Conservation (phyloP, 2,329 filamentous ascomycete species). For the Phyllosticta ampelicida region DNA sequence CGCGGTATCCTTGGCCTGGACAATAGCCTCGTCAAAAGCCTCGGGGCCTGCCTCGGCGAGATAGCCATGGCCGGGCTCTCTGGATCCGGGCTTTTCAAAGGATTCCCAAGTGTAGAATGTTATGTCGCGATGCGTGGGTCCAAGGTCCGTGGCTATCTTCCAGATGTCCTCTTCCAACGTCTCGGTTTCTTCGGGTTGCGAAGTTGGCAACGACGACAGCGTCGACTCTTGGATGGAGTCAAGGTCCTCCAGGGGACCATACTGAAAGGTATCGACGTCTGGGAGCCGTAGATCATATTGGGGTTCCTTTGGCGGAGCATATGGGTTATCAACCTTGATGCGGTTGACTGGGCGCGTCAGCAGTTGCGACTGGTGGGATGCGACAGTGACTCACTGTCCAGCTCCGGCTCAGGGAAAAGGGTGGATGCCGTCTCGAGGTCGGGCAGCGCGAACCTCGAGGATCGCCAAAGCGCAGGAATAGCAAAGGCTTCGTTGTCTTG, state of each 20-base stretch:
- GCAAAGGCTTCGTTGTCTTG: constrained; percentile 48
- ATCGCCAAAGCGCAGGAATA: constrained; percentile 50
- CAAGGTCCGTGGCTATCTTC: constrained; percentile 25
- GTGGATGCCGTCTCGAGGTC: constrained; percentile 14
- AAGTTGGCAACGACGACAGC: constrained; percentile 17
- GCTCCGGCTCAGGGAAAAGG: constrained; percentile 24
- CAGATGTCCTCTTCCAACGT: constrained; percentile 29
- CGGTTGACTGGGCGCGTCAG: constrained; percentile 23
- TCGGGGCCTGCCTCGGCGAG: constrained; percentile 57
- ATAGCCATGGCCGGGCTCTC: constrained; percentile 40
- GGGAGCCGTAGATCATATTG: constrained; percentile 27
- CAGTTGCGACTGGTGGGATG: constrained; percentile 3
- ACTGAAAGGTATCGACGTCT: constrained; percentile 30
- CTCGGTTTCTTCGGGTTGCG: constrained; percentile 14
- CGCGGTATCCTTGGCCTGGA: constrained; percentile 14
- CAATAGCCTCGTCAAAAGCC: constrained; percentile 53
- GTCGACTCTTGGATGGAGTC: constrained; percentile 22
- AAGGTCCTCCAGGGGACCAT: constrained; percentile 27
- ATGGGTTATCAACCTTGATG: constrained; percentile 29
- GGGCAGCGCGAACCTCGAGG: constrained; percentile 37
- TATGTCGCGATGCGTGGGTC: constrained; percentile 20
- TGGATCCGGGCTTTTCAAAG: constrained; percentile 40
- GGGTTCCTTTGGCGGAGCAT: constrained; percentile 26
- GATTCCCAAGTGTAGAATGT: constrained; percentile 57
- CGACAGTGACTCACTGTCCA: constrained; percentile 25